Conservation (phyloP, 1,284 basidiomycete genomes). For the Bjerkandera adusta region DNA sequence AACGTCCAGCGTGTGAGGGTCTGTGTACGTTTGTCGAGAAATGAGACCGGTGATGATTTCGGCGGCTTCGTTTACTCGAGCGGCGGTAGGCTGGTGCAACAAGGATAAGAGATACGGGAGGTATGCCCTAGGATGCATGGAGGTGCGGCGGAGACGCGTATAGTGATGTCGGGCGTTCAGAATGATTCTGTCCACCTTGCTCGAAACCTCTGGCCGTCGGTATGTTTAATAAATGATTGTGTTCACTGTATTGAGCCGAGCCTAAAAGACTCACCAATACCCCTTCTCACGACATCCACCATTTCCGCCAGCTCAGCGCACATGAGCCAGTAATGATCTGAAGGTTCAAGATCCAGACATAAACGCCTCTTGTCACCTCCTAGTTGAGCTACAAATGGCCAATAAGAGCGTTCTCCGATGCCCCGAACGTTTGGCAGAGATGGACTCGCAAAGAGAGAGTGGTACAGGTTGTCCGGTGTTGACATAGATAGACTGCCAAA, state of each 20-base stretch:
- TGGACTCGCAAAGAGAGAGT: conserved; percentile 24
- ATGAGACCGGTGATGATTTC: conserved; percentile 18
- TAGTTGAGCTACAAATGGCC: conserved; percentile 32
- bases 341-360: conserved; percentile 24
- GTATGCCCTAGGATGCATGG: conserved; percentile 21
- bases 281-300: not conserved
- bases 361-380: conserved; percentile 28
- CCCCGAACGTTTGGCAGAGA: conserved; percentile 22
- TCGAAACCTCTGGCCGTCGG: no score
- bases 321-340: conserved; percentile 44
- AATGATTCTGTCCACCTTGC: no score
- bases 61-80: conserved; percentile 11
- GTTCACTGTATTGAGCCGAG: no score
- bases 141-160: conserved; percentile 7
- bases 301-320: conserved; percentile 29
- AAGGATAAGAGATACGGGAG: conserved; percentile 25
- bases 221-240: no score
- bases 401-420: conserved; percentile 27
- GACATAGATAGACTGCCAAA: conserved; percentile 43
- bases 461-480: conserved; percentile 12
- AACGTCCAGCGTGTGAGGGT: conserved; percentile 25
- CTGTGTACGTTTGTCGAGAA: conserved; percentile 11
- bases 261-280: not conserved
- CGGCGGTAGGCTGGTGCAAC: conserved; percentile 9
- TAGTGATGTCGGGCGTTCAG: conserved; percentile 24